Percentiles rank a stretch among this genome's conserved stretches.
phyloP scores from a whole-genome alignment of 192 early-diverging fungal genomes.

The Lunasporangiospora selenospora region DNA sequence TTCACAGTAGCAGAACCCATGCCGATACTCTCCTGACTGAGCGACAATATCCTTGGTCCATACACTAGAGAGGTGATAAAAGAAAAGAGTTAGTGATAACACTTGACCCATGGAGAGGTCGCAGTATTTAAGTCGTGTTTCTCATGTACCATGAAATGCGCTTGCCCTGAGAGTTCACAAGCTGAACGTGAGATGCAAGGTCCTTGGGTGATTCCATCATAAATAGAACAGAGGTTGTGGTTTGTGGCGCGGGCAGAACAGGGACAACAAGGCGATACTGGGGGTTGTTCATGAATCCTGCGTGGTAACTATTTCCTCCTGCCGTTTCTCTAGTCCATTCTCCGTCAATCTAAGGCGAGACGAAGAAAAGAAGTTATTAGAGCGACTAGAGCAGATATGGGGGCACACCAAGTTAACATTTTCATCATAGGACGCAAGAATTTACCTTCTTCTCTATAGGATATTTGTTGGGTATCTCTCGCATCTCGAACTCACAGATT shows the following conservation, averaged over 20 bases:
- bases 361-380: constrained; percentile 7
- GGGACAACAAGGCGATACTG: constrained; percentile 73
- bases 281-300: constrained; percentile 80
- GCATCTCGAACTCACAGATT: constrained; percentile 66
- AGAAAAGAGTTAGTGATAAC: constrained; percentile 3
- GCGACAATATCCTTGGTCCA: constrained; percentile 67
- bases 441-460: constrained; percentile 61
- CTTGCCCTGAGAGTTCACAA: constrained; percentile 73
- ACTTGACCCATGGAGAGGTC: too few relatives aligned
- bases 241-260: constrained; percentile 52
- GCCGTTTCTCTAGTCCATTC: constrained; percentile 79
- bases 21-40: constrained; percentile 77
- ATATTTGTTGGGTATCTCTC: constrained; percentile 66
- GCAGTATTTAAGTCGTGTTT: not conserved
- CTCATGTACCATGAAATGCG: constrained; percentile 64
- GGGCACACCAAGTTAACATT: too few relatives aligned
- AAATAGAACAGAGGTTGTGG: constrained; percentile 46
- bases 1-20: constrained; percentile 78
- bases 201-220: constrained; percentile 74
- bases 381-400: too few relatives aligned
- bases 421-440: too few relatives aligned
- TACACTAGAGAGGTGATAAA: constrained; percentile 36
- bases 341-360: constrained; percentile 53
- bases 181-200: constrained; percentile 69
- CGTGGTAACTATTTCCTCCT: constrained; percentile 76